phyloP scores from a whole-genome alignment of 345 rosid genomes.

The Camelina hispida region DNA sequence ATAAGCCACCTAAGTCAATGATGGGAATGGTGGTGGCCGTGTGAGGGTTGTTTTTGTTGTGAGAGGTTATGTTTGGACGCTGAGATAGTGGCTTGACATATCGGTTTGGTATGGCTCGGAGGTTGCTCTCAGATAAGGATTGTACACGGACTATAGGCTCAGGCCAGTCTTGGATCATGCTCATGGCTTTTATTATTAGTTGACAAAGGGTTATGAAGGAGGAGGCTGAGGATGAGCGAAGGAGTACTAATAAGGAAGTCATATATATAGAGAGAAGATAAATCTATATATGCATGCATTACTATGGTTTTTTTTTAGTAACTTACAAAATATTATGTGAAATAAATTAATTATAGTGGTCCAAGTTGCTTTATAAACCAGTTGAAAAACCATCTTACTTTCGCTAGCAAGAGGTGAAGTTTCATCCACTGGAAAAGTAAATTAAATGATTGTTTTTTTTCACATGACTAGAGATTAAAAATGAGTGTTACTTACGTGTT shows the following conservation, averaged over 20 bases:
- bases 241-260: slow-evolving; percentile 11
- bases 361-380: not conserved
- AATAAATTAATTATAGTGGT: not conserved
- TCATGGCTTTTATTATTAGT: slow-evolving; percentile 45
- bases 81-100: slow-evolving; percentile 72
- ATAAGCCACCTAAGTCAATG: slow-evolving; percentile 61
- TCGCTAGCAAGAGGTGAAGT: not conserved
- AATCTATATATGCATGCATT: slow-evolving; percentile 14
- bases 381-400: slow-evolving; percentile 1
- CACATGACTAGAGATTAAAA: not conserved
- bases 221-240: slow-evolving; percentile 23
- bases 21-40: slow-evolving; percentile 58
- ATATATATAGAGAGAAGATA: slow-evolving; percentile 23
- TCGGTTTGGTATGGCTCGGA: slow-evolving; percentile 60
- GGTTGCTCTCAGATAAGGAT: slow-evolving; percentile 68
- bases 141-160: slow-evolving; percentile 96
- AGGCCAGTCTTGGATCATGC: slow-evolving; percentile 73
- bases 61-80: slow-evolving; percentile 52
- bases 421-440: not conserved
- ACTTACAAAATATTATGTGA: slow-evolving; percentile 6
- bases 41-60: slow-evolving; percentile 20
- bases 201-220: slow-evolving; percentile 1
- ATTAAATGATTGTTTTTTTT: not conserved
- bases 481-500: not conserved
- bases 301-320: not conserved